Base-by-base conservation (phyloP, 2,329 filamentous ascomycete species). In the Thielaviopsis ethacetica region DNA sequence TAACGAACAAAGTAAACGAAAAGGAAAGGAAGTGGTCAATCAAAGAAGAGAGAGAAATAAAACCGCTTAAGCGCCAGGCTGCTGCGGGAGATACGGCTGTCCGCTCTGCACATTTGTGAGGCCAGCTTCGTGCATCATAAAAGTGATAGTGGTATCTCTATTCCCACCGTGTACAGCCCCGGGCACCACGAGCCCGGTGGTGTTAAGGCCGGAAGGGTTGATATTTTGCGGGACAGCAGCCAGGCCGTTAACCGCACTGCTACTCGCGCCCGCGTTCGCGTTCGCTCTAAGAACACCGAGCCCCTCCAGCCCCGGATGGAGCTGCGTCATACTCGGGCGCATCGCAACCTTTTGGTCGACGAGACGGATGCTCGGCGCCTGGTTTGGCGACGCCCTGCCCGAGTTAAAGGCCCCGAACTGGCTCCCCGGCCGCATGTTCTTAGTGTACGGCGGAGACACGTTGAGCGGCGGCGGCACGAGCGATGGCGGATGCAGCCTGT, bases 231-330 rank as follows among this genome's bases (percentile, higher is more conserved):
- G 72, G 63, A 79, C 77, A 1, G 75, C 75, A 60, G 77, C 79
- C 9, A 81, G 70, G 62, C 77, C 75, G 66, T 80, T 79, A 67
- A 73, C 75, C 65, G 76, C 73, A 56, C 68, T 72, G 64, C 72
- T 76, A 2, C 71, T 70, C 62, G 75, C 72, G n/a, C 72, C 68
- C 53, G 15, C 38, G 7, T 41, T 41, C 12, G 30, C 30, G 15
- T 44, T 44, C 38, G 15, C 38, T 44, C 15, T 44, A 44, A 44
- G 38, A 44, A 44, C 38, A n/a, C 38, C 38, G 15, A 44, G 38
- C 17, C 17, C 26, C 17, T 52, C 44, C 1, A 57, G 51, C 4
- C 59, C 56, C 2, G 59, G 59, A 22, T 71, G 68, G 56, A 72
- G 59, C 49, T 66, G 64, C 19, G 70, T 71, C 34, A 70, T 72